Evolutionary conservation across 2,329 filamentous ascomycete species (phyloP).

Genomic region (Sclerotinia subarctica): DNA sequence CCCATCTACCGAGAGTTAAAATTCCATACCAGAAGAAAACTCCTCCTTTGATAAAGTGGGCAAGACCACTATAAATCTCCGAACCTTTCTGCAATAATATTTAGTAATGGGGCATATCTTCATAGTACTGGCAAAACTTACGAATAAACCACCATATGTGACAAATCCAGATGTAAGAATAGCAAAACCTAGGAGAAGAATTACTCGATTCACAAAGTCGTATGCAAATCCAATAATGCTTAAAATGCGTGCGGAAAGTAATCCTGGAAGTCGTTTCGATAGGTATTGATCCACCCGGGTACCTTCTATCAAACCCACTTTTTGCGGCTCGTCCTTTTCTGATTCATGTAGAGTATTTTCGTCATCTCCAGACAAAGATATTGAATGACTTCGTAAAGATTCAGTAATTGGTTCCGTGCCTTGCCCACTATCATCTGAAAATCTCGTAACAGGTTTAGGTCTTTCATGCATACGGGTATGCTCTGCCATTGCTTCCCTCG

Average conservation of each 20-base stretch:
- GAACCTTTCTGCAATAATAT: constrained; percentile 54
- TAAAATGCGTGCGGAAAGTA: constrained; percentile 56
- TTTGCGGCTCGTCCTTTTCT: constrained; percentile 48
- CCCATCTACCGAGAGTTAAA: constrained; percentile 82
- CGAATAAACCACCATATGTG: constrained; percentile 79
- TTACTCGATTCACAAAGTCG: constrained; percentile 68
- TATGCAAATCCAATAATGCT: constrained; percentile 59
- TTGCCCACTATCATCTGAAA: constrained; percentile 68
- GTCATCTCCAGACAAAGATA: constrained; percentile 51
- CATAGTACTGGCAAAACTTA: constrained; percentile 48
- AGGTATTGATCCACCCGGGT: constrained; percentile 50
- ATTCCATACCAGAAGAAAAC: constrained; percentile 94
- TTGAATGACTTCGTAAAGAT: constrained; percentile 62
- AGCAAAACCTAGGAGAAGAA: constrained; percentile 75
- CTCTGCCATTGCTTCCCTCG: constrained; percentile 52
- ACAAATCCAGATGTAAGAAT: constrained; percentile 69
- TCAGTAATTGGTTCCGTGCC: constrained; percentile 68
- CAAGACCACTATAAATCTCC: constrained; percentile 74
- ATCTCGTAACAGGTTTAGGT: constrained; percentile 45
- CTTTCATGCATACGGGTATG: constrained; percentile 46
- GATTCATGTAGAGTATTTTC: constrained; percentile 40
- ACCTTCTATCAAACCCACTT: constrained; percentile 41
- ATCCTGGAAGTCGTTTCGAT: constrained; percentile 50
- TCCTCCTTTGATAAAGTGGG: constrained; percentile 91
- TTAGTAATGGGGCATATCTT: constrained; percentile 20